phyloP scores from a whole-genome alignment of 225 moss, liverwort and hornwort genomes.

The Physcomitrium patens region DNA sequence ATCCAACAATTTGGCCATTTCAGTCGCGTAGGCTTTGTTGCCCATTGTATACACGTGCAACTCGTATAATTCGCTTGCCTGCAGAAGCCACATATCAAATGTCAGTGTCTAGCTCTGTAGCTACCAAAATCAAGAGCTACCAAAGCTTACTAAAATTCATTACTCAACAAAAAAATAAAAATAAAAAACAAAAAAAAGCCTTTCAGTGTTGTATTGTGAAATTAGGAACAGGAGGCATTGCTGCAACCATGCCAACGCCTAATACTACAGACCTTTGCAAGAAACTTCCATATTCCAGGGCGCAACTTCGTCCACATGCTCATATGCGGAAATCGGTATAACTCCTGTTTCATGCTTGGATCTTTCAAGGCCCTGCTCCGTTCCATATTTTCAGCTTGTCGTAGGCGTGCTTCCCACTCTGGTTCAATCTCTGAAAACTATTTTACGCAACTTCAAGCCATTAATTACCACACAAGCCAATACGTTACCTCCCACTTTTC shows the following conservation, averaged over 20 bases:
- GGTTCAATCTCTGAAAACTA: constrained; percentile 98
- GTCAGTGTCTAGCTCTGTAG: constrained; percentile 18
- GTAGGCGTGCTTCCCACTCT: constrained; percentile 95
- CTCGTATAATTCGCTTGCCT: constrained; percentile 97
- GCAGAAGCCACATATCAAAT: constrained; percentile 32
- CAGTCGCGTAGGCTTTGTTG: constrained; percentile 97
- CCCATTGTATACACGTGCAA: constrained; percentile 99
- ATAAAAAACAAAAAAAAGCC: background rate
- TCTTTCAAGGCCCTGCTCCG: constrained; percentile 81
- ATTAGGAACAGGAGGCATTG: background rate
- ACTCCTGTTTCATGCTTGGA: constrained; percentile 69
- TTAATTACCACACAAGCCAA: constrained; percentile 23
- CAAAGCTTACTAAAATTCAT: constrained; percentile 1
- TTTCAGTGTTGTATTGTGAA: background rate
- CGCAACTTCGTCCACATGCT: constrained; percentile 99
- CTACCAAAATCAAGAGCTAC: background rate
- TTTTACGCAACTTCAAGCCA: constrained; percentile 29
- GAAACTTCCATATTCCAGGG: constrained; percentile 99
- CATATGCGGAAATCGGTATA: constrained; percentile 96
- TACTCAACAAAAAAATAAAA: background rate
- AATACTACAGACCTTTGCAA: constrained; percentile 76
- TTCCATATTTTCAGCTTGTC: constrained; percentile 79
- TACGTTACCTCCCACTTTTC: background rate
- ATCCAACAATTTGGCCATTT: constrained; percentile 98
- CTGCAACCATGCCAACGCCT: constrained; percentile 14